A percentile compares a stretch with the other conserved stretches of the same genome.
Conservation (phyloP, 164 flowering plant genomes). For the Chimonanthus salicifolius region DNA sequence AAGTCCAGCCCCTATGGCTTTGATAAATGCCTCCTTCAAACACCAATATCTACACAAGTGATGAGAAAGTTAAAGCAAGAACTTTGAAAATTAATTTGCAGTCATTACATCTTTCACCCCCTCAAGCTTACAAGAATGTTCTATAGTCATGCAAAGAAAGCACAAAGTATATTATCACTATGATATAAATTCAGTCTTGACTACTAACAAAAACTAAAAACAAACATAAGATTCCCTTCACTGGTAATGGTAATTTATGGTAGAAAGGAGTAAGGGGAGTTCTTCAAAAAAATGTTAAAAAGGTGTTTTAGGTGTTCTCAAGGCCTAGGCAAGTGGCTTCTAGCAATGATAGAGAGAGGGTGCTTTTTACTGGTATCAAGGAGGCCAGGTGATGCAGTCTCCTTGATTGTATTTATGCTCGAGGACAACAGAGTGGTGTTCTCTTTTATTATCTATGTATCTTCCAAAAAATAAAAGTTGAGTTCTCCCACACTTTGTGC, state of each 20-base stretch:
- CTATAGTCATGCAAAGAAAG: neutral
- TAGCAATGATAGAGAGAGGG: neutral
- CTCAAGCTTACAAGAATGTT: neutral
- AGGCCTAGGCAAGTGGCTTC: neutral
- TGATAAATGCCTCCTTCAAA: constrained; percentile 81
- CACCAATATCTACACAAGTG: constrained; percentile 67
- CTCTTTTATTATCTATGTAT: too few relatives aligned
- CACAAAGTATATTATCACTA: neutral
- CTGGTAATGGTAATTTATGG: neutral
- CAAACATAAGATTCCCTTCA: neutral
- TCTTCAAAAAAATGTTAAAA: neutral
- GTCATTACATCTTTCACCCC: neutral
- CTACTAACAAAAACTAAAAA: neutral
- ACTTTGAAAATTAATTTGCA: too few relatives aligned
- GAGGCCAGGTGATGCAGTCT: neutral
- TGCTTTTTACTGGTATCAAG: neutral
- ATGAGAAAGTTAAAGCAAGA: neutral
- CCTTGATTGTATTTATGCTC: too few relatives aligned
- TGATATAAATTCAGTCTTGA: neutral
- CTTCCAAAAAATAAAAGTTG: too few relatives aligned
- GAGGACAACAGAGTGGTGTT: too few relatives aligned
- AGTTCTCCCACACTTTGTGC: too few relatives aligned
- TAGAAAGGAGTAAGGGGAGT: neutral
- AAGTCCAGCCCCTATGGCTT: constrained; percentile 73
- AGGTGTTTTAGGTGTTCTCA: neutral